A percentile compares a stretch with the other conserved stretches of the same genome.
These are phyloP conservation scores for Apiotrichum veenhuisii DNA, from an alignment of 1,284 basidiomycete species.

Conservation along the genomic window DNA sequence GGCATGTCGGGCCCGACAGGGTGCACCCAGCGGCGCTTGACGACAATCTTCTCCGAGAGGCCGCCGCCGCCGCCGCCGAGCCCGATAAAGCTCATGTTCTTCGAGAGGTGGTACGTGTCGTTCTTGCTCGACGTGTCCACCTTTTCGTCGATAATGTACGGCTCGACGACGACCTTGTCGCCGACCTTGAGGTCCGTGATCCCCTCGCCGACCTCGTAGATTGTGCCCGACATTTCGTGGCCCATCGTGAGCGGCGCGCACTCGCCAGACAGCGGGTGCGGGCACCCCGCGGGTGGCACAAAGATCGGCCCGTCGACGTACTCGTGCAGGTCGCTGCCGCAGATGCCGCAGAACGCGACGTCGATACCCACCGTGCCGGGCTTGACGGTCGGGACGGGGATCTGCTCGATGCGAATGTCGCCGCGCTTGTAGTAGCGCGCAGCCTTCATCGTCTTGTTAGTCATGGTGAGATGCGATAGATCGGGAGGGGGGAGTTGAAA, in stretches of 20 bases:
- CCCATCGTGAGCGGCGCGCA: slow-evolving; percentile 40
- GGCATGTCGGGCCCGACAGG: slow-evolving; percentile 13
- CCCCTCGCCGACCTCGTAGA: slow-evolving; percentile 30
- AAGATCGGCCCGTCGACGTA: slow-evolving; percentile 18
- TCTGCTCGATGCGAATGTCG: slow-evolving; percentile 16
- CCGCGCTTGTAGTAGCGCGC: slow-evolving; percentile 17
- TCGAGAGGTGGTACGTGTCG: slow-evolving; percentile 18
- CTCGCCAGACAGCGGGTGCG: slow-evolving; percentile 12
- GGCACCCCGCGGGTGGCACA: slow-evolving; percentile 4
- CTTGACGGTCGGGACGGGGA: slow-evolving; percentile 11
- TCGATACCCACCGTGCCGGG: slow-evolving; percentile 18
- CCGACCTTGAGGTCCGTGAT: slow-evolving; percentile 37
- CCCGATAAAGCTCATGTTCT: slow-evolving; percentile 21
- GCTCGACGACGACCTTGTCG: slow-evolving; percentile 47
- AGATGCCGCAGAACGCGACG: slow-evolving; percentile 17
- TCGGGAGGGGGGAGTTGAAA: neutral
- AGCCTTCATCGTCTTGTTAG: slow-evolving; percentile 13
- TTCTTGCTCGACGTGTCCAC: slow-evolving; percentile 12
- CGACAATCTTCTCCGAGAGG: slow-evolving; percentile 16
- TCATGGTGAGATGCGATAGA: slow-evolving; percentile 3
- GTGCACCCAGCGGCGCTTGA: slow-evolving; percentile 21
- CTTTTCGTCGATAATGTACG: slow-evolving; percentile 19
- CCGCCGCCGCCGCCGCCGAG: slow-evolving; percentile 19
- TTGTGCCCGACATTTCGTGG: slow-evolving; percentile 44
- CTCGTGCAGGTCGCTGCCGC: slow-evolving; percentile 9